Percentiles rank a stretch among this genome's conserved stretches.
Evolutionary conservation across 1,284 basidiomycete genomes (phyloP).

Genomic region (Marasmius sp.): DNA sequence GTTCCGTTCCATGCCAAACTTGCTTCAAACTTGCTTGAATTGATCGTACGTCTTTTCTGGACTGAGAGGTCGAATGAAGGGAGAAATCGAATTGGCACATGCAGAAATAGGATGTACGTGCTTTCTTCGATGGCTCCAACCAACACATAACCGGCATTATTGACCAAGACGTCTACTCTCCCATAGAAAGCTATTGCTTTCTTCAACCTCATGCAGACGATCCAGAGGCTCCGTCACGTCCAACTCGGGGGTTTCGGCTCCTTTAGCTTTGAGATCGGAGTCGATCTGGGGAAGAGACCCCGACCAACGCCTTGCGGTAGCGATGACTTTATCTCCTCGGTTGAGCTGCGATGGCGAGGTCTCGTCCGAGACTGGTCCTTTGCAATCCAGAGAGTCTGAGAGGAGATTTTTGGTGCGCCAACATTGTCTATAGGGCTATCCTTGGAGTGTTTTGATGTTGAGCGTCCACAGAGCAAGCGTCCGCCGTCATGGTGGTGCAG

Average conservation of each 20-base stretch:
- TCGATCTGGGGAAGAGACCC: conserved; percentile 17
- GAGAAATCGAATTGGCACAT: conserved; percentile 25
- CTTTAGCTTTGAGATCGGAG: conserved; percentile 13
- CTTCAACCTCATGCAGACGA: conserved; percentile 32
- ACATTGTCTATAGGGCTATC: no score
- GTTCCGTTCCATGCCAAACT: no score
- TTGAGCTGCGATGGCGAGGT: conserved; percentile 8
- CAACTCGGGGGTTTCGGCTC: conserved; percentile 37
- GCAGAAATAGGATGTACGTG: conserved; percentile 44
- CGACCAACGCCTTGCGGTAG: conserved; percentile 9
- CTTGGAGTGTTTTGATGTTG: no score
- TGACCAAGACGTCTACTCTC: conserved; percentile 51
- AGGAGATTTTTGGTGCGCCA: no score
- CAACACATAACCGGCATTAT: conserved; percentile 47
- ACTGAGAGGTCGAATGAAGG: conserved; percentile 36
- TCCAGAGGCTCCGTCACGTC: conserved; percentile 43
- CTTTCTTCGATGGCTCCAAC: conserved; percentile 16
- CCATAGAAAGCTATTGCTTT: conserved; percentile 45
- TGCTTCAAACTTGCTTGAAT: no score
- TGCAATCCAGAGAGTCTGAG: no score
- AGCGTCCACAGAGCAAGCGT: no score
- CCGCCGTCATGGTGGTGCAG: no score
- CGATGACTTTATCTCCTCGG: conserved; percentile 10
- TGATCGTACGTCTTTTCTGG: no score
- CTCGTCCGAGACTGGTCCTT: background rate